Conservation (phyloP, 148 eudicot genomes). For the Fagopyrum esculentum region DNA sequence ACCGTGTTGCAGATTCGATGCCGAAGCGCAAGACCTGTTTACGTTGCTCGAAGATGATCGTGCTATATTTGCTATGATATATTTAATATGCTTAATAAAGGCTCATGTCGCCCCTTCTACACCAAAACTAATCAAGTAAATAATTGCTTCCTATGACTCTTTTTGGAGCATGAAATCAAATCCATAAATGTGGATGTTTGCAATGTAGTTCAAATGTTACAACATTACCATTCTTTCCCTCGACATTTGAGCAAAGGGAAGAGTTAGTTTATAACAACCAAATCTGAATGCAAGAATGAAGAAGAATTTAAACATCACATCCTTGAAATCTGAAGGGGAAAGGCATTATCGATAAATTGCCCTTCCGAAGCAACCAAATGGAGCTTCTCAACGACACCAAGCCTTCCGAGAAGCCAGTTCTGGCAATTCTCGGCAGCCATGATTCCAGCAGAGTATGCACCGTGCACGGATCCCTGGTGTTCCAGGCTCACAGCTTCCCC, state of each 20-base stretch:
- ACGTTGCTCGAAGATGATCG: no score
- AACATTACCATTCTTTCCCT: neutral
- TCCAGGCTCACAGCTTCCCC: conserved; percentile 95
- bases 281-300: neutral
- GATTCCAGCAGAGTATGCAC: conserved; percentile 83
- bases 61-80: no score
- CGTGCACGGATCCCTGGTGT: conserved; percentile 96
- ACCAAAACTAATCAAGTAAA: no score
- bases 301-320: conserved; percentile 30
- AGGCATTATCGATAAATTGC: conserved; percentile 41
- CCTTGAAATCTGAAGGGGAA: conserved; percentile 89
- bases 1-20: no score
- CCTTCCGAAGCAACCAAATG: conserved; percentile 41
- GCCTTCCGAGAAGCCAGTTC: conserved; percentile 45
- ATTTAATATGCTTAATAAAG: no score
- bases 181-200: no score
- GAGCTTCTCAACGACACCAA: conserved; percentile 43
- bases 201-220: no score
- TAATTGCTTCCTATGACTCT: no score
- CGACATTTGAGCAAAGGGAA: neutral
- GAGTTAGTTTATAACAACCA: neutral
- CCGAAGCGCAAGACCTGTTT: no score
- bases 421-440: conserved; percentile 81
- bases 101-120: no score
- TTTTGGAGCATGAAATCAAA: no score